Conservation (phyloP, 305 asterid species). For the Solanum hybrid region DNA sequence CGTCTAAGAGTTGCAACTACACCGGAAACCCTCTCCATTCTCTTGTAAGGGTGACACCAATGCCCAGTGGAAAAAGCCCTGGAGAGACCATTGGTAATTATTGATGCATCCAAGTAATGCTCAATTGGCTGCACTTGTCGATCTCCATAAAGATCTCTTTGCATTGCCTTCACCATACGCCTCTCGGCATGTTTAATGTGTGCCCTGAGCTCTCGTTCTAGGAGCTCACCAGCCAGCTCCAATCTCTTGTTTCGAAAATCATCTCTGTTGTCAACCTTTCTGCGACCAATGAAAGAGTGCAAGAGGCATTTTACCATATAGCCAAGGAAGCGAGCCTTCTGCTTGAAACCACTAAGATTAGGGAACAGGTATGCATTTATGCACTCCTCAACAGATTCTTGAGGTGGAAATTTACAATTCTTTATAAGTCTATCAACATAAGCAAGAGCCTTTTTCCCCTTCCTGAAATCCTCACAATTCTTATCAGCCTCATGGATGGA, state of each 20-base stretch:
- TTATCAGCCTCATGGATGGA: conserved; percentile 80
- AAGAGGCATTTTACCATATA: conserved; percentile 86
- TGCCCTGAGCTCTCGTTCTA: conserved; percentile 72
- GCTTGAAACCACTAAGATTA: conserved; percentile 38
- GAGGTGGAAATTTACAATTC: conserved; percentile 56
- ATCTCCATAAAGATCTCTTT: conserved; percentile 67
- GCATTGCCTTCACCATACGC: conserved; percentile 69
- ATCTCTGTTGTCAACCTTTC: conserved; percentile 77
- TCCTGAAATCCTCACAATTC: conserved; percentile 51
- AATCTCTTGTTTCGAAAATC: conserved; percentile 88
- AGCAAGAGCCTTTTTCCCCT: conserved; percentile 34
- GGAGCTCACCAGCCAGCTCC: conserved; percentile 85
- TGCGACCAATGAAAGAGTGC: conserved; percentile 63
- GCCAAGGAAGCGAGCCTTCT: conserved; percentile 75
- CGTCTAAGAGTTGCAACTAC: conserved; percentile 85
- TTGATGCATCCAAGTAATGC: conserved; percentile 73
- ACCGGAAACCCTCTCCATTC: conserved; percentile 75
- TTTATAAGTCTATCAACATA: conserved; percentile 40
- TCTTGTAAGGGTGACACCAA: conserved; percentile 90
- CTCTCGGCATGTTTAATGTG: conserved; percentile 86
- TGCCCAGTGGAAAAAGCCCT: conserved; percentile 93
- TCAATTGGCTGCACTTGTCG: conserved; percentile 50
- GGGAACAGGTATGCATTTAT: conserved; percentile 54
- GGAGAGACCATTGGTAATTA: conserved; percentile 79
- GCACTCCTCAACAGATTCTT: conserved; percentile 69